Evolutionary conservation across 257 asterid species (phyloP).

Genomic region (Galeopsis tetrahit): DNA sequence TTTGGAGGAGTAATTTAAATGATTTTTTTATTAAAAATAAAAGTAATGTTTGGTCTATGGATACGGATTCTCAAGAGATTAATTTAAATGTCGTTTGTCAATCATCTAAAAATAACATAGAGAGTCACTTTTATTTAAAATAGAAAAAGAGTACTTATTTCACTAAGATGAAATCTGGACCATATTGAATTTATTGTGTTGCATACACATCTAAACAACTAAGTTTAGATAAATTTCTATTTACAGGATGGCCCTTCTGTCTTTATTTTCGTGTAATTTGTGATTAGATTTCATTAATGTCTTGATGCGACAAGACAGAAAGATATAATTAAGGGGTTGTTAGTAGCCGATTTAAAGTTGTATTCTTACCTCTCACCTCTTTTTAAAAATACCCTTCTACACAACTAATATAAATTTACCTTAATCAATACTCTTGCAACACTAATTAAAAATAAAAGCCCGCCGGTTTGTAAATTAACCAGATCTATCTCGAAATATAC

Average conservation of each 20-base stretch:
- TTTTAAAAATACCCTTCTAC: neutral
- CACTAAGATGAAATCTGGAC: neutral
- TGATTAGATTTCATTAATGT: neutral
- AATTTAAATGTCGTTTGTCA: too few relatives aligned
- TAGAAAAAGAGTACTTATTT: too few relatives aligned
- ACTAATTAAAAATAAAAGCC: neutral
- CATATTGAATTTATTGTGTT: neutral
- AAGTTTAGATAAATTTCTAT: neutral
- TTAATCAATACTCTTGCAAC: neutral
- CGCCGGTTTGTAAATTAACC: slow-evolving; percentile 20
- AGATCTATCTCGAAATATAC: slow-evolving; percentile 41
- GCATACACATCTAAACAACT: neutral
- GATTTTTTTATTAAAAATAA: neutral
- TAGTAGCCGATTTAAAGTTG: neutral
- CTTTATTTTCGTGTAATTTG: neutral
- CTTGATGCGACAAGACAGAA: neutral
- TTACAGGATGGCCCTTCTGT: neutral
- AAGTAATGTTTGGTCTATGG: neutral
- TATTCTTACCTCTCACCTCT: neutral
- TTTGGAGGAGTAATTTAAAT: neutral
- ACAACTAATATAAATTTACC: neutral
- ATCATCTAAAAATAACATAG: neutral
- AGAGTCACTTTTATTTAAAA: neutral
- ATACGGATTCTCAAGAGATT: too few relatives aligned
- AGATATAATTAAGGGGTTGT: slow-evolving; percentile 1